phyloP scores from a whole-genome alignment of 2,329 filamentous ascomycete genomes.

The Colletotrichum sp. region DNA sequence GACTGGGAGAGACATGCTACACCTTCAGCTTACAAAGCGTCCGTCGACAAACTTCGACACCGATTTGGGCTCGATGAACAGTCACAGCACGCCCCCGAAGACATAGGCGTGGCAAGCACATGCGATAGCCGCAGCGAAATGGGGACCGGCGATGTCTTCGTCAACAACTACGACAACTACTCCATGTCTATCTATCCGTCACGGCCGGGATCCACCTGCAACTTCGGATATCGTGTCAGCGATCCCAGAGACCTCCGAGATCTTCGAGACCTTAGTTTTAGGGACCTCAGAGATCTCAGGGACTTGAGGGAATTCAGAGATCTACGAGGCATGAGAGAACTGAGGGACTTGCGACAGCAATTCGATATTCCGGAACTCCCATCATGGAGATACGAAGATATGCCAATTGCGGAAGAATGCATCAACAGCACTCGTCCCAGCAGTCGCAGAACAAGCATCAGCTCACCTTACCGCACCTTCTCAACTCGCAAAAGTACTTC shows the following conservation, averaged over 20 bases:
- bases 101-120: background rate
- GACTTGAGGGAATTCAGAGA: background rate
- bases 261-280: background rate
- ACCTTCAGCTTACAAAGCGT: background rate
- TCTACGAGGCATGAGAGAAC: background rate
- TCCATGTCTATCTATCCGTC: background rate
- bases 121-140: background rate
- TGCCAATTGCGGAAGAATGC: background rate
- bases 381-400: background rate
- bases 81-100: background rate
- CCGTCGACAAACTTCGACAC: background rate
- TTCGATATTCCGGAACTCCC: background rate
- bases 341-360: background rate
- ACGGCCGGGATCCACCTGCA: background rate
- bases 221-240: background rate
- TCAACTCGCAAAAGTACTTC: background rate
- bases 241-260: background rate
- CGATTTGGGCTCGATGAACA: background rate
- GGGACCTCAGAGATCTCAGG: background rate
- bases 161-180: background rate
- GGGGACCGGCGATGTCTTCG: background rate
- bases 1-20: background rate
- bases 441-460: background rate
- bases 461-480: background rate
- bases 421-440: background rate